Base-by-base conservation (phyloP, 176 grass and related monocot species). In the Miscanthus lutarioriparius region DNA sequence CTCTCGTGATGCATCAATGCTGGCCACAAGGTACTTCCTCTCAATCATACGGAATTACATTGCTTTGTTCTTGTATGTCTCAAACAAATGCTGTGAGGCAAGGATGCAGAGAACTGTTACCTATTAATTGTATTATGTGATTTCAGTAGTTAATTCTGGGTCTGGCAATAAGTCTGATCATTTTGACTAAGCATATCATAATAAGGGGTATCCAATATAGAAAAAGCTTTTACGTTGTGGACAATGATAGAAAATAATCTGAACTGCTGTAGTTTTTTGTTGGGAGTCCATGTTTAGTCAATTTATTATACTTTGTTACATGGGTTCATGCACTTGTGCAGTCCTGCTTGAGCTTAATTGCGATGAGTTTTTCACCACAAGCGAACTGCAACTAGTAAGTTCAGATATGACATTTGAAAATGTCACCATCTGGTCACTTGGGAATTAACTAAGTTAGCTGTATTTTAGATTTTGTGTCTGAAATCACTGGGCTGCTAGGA, bases 11-110 rank as follows among this genome's bases (percentile, higher is more conserved):
- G 71, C 66, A 0, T 88, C 83, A 54, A 80, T 95, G 87, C 92
- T 98, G 4, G 95, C 95, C 51, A 98, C 92, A 80, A 93, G 95
- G 92, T 93, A 90, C 39, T 39, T 30, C 30, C 74, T 64, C 77
- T 35, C 53, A 62, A 40, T 69, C 39, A 36, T 19, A 35, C 10
- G 5, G 10, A 49, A 40, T 72, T 48, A 19, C 47, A 26, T 44
- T 59, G 43, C 19, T 41, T 82, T 72, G 47, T 15, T 66, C 10
- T 51, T 54, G 8, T 15, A 11, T 81, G 22, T 45, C 58, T 39
- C 61, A 30, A 59, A 59, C 45, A 39, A 51, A 65, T 67, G 51
- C 0, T 75, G n/a, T 22, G 48, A 75, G 23, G 23, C 7, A 54
- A 38, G 41, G 33, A 44, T 59, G 8, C 45, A 10, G 0, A 63